Evolutionary conservation across 106 monocot genomes (phyloP).

Genomic region (Iris macrosiphon): DNA sequence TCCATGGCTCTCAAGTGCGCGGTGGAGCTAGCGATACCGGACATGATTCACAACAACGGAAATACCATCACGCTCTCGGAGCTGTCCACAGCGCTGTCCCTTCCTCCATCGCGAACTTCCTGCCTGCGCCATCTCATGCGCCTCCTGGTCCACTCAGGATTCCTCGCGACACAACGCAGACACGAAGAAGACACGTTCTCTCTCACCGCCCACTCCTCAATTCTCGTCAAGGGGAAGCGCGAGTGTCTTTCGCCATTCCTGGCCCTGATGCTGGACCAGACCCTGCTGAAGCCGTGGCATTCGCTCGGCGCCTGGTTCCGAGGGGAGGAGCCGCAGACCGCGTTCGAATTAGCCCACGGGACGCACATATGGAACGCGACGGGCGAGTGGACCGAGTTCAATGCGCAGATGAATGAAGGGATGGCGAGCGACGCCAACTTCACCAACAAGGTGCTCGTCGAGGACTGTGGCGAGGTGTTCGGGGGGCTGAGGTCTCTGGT

Average conservation of each 20-base stretch:
- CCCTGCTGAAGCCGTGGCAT: not conserved
- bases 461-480: not conserved
- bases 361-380: not conserved
- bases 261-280: not conserved
- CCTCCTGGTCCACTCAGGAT: not conserved
- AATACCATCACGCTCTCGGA: not conserved
- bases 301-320: slow-evolving; percentile 4
- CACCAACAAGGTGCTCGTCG: not conserved
- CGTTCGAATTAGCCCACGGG: slow-evolving; percentile 3
- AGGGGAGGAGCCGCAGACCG: not conserved
- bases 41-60: not conserved
- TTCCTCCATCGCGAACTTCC: not conserved
- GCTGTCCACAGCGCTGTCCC: not conserved
- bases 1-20: slow-evolving; percentile 13
- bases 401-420: not conserved
- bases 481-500: slow-evolving; percentile 6
- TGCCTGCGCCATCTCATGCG: slow-evolving; percentile 12
- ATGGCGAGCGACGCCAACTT: slow-evolving; percentile 16
- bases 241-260: not conserved
- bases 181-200: not conserved
- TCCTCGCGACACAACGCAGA: not conserved
- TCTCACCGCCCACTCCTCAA: slow-evolving; percentile 6
- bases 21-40: slow-evolving; percentile 1
- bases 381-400: not conserved
- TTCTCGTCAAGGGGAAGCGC: slow-evolving; percentile 3